These are phyloP conservation scores for Avena sativa DNA, from an alignment of 176 grass and related monocot genomes.

Conservation along the genomic window DNA sequence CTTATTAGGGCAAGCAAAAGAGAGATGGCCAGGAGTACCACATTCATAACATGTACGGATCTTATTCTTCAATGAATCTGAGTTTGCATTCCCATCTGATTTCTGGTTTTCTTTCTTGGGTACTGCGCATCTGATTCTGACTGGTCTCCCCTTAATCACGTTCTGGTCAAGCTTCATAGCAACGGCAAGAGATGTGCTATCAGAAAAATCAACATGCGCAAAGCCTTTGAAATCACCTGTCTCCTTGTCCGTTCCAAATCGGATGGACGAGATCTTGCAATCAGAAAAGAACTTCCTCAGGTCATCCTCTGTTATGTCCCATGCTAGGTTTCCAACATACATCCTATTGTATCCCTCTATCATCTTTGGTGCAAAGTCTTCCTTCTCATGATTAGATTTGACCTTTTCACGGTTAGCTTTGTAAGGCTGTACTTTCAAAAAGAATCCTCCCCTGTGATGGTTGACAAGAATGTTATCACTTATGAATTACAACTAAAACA, in stretches of 20 bases:
- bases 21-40: conserved; percentile 73
- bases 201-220: conserved; percentile 78
- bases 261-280: conserved; percentile 80
- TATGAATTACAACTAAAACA: conserved; percentile 19
- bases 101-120: conserved; percentile 59
- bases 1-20: conserved; percentile 75
- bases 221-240: conserved; percentile 91
- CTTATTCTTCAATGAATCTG: conserved; percentile 45
- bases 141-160: conserved; percentile 67
- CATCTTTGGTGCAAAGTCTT: conserved; percentile 80
- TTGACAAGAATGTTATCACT: conserved; percentile 34
- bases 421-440: conserved; percentile 88
- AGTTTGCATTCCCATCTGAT: conserved; percentile 29
- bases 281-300: conserved; percentile 71
- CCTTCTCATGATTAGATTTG: conserved; percentile 58
- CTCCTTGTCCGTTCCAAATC: conserved; percentile 82
- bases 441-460: conserved; percentile 81
- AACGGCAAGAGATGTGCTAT: conserved; percentile 54
- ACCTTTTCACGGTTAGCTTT: conserved; percentile 58
- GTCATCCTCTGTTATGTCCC: conserved; percentile 87
- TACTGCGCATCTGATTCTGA: conserved; percentile 82
- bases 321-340: conserved; percentile 86
- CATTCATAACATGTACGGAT: conserved; percentile 67
- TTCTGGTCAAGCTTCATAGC: conserved; percentile 86
- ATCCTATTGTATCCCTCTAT: conserved; percentile 87